Base-by-base conservation (phyloP, 2,329 filamentous ascomycete species). In the Aureobasidium musti region DNA sequence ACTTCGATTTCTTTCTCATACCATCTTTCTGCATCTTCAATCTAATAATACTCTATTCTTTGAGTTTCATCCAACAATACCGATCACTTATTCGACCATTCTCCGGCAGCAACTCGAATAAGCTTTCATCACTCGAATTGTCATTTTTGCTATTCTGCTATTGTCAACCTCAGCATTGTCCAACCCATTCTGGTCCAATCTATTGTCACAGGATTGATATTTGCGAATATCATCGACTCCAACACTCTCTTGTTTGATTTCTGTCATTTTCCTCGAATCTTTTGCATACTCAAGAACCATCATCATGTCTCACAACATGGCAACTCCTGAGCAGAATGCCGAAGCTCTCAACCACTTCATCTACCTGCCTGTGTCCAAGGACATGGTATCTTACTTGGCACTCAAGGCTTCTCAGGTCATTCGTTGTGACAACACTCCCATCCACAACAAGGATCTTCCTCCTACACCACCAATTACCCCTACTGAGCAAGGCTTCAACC, bases 331-430 rank as follows among this genome's bases (percentile, higher is more conserved):
- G 68, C 79, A 84, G 78, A 92, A 92, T 82, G 86, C 88, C 77
- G 84, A 84, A 64, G 91, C 91, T 59, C 84, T 95, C 70, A 90
- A 93, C 74, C 86, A 90, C 74, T 94, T 95, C 77, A 86, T 95
- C 80, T 91, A 89, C 79, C 85, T 86, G 72, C 88, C 89, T 11
- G 91, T 95, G 70, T 87, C 84, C 74, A 84, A 84, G 72, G 84
- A 89, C 65, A 95, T 95, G 91, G 89, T 95, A 73, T 78, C 82
- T 68, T 91, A 91, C 79, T 86, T 95, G 68, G 89, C 91, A 70
- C 80, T 83, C 67, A 91, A 91, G 74, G 90, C 91, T 67, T 83
- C 83, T 74, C 86, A 89, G 75, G 91, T 95, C 75, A 95, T 95
- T 76, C 85, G 89, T 74, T 94, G 91, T 82, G 91, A 95, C 75